Evolutionary conservation across 2,329 filamentous ascomycete species (phyloP).

Genomic region (Phyllachora maydis): DNA sequence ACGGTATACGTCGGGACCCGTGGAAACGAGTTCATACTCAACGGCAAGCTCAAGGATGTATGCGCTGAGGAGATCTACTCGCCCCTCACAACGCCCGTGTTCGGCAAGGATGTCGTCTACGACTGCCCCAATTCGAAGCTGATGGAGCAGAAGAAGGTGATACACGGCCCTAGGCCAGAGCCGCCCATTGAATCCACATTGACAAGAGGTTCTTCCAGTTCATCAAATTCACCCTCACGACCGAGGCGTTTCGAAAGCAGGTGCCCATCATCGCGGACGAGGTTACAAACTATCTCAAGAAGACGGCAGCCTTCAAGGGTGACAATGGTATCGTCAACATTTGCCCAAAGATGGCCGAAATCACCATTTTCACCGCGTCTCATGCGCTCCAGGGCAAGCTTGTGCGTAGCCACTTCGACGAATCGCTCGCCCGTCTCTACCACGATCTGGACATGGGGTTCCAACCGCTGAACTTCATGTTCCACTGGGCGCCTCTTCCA

Average conservation of each 20-base stretch:
- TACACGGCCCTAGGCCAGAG: too few relatives aligned
- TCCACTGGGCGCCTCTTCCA: conserved; percentile 60
- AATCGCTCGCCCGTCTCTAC: conserved; percentile 55
- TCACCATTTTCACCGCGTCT: conserved; percentile 67
- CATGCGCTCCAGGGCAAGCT: conserved; percentile 57
- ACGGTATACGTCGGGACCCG: conserved; percentile 26
- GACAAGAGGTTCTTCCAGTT: too few relatives aligned
- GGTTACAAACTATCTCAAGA: conserved; percentile 41
- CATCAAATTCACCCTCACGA: conserved; percentile 50
- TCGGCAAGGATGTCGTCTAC: conserved; percentile 63
- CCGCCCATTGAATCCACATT: too few relatives aligned
- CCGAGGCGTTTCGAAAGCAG: conserved; percentile 40
- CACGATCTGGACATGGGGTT: conserved; percentile 70
- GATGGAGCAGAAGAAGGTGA: conserved; percentile 74
- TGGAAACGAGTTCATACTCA: conserved; percentile 35
- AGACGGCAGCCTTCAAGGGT: conserved; percentile 33
- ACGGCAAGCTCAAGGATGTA: conserved; percentile 29
- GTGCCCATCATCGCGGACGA: conserved; percentile 54
- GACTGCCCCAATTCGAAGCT: conserved; percentile 70
- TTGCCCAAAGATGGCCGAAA: conserved; percentile 46
- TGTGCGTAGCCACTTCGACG: conserved; percentile 49
- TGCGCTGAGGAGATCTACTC: conserved; percentile 33
- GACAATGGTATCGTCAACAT: conserved; percentile 41
- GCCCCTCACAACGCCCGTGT: conserved; percentile 31
- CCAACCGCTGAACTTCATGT: conserved; percentile 61